These are phyloP conservation scores for Amanita subjunquillea DNA, from an alignment of 768 basidiomycete species.

Conservation along the genomic window DNA sequence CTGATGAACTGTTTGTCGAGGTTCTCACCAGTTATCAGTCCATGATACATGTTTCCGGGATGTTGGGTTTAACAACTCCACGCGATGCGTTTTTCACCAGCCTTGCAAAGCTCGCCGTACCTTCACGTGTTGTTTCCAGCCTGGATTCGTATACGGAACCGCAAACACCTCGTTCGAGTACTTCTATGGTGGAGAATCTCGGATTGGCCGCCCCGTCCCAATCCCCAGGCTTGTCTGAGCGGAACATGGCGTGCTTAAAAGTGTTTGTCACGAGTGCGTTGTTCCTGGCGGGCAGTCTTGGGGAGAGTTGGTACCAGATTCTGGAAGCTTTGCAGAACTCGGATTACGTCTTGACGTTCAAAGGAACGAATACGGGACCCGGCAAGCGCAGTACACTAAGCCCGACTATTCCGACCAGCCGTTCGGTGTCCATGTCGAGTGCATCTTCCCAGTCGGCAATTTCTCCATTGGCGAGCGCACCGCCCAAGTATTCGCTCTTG, in stretches of 20 bases:
- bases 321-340: too few species aligned
- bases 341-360: too few species aligned
- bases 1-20: constrained; percentile 86
- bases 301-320: too few species aligned
- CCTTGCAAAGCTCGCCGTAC: constrained; percentile 89
- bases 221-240: constrained; percentile 72
- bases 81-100: constrained; percentile 92
- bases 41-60: constrained; percentile 81
- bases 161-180: constrained; percentile 50
- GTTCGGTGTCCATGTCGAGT: too few species aligned
- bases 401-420: too few species aligned
- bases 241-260: constrained; percentile 92
- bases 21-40: constrained; percentile 75
- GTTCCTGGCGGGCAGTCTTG: too few species aligned
- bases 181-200: constrained; percentile 55
- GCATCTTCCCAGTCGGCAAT: too few species aligned
- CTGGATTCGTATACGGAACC: constrained; percentile 47
- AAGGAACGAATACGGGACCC: too few species aligned
- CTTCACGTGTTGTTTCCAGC: constrained; percentile 77
- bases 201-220: constrained; percentile 44
- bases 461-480: too few species aligned
- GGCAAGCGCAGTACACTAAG: too few species aligned
- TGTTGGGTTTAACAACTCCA: constrained; percentile 78
- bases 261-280: too few species aligned
- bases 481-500: too few species aligned